Conservation (phyloP, 495 filamentous ascomycete species). For the Penicillium nucicola region DNA sequence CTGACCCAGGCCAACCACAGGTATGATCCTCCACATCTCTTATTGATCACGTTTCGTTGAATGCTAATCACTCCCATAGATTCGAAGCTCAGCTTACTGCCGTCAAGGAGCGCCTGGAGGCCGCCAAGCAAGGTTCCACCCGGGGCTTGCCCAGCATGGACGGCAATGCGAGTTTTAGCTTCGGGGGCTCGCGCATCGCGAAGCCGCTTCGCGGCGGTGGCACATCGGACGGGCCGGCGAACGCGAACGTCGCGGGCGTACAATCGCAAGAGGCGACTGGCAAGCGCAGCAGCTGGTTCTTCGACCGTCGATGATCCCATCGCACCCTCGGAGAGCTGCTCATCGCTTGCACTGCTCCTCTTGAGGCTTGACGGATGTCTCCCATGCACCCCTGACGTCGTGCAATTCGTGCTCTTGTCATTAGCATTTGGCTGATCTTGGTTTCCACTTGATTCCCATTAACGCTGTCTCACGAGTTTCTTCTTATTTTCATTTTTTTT, state of each 20-base stretch:
- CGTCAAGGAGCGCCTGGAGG: constrained; percentile 96
- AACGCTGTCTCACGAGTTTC: constrained; percentile 25
- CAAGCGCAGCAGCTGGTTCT: constrained; percentile 51
- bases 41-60: neutral
- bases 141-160: constrained; percentile 69
- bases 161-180: constrained; percentile 64
- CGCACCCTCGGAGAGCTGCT: constrained; percentile 11
- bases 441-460: constrained; percentile 11
- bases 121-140: constrained; percentile 85
- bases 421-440: constrained; percentile 18
- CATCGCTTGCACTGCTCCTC: constrained; percentile 16
- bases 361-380: constrained; percentile 16
- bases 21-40: constrained; percentile 49
- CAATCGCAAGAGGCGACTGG: constrained; percentile 45
- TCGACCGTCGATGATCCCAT: constrained; percentile 44
- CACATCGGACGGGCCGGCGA: constrained; percentile 38
- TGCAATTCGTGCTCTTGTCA: constrained; percentile 24
- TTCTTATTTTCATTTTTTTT: constrained; percentile 9
- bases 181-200: constrained; percentile 80
- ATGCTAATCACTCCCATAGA: constrained; percentile 43
- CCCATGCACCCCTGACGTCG: constrained; percentile 16
- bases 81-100: constrained; percentile 96
- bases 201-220: constrained; percentile 96
- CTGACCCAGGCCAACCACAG: constrained; percentile 91
- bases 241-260: constrained; percentile 31